Conservation (phyloP, 2,329 filamentous ascomycete species). For the Epichloe baconii region DNA sequence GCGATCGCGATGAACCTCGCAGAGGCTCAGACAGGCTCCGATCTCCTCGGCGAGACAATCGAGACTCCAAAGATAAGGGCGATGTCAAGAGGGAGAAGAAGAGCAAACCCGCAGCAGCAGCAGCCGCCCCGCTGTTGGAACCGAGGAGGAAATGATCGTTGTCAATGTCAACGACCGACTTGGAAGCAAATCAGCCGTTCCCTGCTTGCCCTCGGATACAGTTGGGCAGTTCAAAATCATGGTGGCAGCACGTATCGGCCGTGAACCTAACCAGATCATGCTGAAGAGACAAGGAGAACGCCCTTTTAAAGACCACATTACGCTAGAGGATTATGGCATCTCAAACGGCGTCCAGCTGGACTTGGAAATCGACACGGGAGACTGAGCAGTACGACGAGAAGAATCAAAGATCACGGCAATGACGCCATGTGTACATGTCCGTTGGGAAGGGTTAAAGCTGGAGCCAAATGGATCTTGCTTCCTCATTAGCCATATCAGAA, state of each 20-base stretch:
- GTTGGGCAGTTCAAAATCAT: slow-evolving; percentile 82
- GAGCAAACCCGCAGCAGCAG: slow-evolving; percentile 13
- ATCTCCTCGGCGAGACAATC: slow-evolving; percentile 13
- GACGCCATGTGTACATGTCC: background rate
- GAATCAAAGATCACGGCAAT: background rate
- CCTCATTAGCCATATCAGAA: too few relatives aligned
- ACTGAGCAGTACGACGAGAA: slow-evolving; percentile 23
- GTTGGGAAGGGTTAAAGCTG: background rate
- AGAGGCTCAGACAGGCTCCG: slow-evolving; percentile 7
- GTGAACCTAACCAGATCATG: slow-evolving; percentile 82
- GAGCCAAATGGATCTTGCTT: background rate
- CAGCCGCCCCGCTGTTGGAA: slow-evolving; percentile 15
- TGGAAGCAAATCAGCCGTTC: slow-evolving; percentile 89
- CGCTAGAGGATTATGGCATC: slow-evolving; percentile 84
- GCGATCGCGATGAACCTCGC: slow-evolving; percentile 13
- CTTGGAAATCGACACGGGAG: slow-evolving; percentile 48
- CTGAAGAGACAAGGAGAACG: slow-evolving; percentile 83
- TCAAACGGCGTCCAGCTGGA: slow-evolving; percentile 71
- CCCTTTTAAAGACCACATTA: slow-evolving; percentile 85
- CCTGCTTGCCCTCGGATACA: slow-evolving; percentile 72
- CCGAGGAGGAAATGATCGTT: slow-evolving; percentile 73
- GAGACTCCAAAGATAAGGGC: slow-evolving; percentile 21
- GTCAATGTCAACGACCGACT: slow-evolving; percentile 92
- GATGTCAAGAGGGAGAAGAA: slow-evolving; percentile 23
- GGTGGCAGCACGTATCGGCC: slow-evolving; percentile 78